phyloP scores from a whole-genome alignment of 345 rosid genomes.

The Citrus trifoliata region DNA sequence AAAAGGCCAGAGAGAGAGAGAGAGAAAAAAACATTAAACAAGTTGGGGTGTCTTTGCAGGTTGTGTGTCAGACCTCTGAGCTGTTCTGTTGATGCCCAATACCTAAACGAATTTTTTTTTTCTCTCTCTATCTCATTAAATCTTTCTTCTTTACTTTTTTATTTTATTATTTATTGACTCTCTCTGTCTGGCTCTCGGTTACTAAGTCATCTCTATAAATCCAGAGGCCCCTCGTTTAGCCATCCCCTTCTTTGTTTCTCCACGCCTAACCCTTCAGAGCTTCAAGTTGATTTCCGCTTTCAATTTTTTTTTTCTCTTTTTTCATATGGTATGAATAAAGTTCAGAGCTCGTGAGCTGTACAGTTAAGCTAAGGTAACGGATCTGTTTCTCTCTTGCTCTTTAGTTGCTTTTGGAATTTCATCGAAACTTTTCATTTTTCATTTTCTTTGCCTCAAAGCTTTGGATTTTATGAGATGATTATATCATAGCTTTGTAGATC shows the following conservation, averaged over 20 bases:
- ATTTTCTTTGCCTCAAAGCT: too few relatives aligned
- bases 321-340: neutral
- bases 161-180: constrained; percentile 16
- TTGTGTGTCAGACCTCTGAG: constrained; percentile 4
- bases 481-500: neutral
- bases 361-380: constrained; percentile 31
- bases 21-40: constrained; percentile 18
- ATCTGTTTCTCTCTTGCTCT: neutral
- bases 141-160: constrained; percentile 22
- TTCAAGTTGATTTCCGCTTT: neutral
- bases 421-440: too few relatives aligned
- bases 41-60: constrained; percentile 27
- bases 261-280: neutral
- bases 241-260: neutral
- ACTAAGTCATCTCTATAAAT: constrained; percentile 25
- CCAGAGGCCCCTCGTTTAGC: neutral
- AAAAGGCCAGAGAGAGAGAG: constrained; percentile 3
- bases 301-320: neutral
- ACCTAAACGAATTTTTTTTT: neutral
- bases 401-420: neutral
- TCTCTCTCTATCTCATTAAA: neutral
- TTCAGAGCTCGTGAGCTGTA: constrained; percentile 14
- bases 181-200: neutral
- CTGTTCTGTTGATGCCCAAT: constrained; percentile 8
- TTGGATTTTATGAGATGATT: neutral